phyloP scores from a whole-genome alignment of 2,329 filamentous ascomycete genomes.

The Camillea tinctor region DNA sequence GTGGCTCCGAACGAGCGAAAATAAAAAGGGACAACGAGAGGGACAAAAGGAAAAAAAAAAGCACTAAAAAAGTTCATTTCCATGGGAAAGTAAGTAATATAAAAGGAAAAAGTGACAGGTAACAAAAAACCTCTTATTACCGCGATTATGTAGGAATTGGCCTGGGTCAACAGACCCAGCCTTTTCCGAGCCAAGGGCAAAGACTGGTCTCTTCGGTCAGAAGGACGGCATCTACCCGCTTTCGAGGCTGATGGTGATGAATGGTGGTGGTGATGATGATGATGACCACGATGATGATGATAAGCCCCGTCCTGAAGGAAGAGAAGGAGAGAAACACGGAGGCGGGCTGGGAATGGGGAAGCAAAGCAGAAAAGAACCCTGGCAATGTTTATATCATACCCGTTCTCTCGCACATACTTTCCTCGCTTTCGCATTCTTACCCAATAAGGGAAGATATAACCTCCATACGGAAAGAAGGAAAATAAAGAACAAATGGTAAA shows the following conservation, averaged over 20 bases:
- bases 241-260: background rate
- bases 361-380: background rate
- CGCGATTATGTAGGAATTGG: background rate
- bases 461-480: background rate
- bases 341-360: background rate
- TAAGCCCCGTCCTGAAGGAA: background rate
- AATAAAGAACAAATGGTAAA: background rate
- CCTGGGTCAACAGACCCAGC: background rate
- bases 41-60: too few species aligned
- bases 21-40: background rate
- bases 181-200: background rate
- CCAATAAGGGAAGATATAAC: background rate
- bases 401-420: background rate
- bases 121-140: conserved; percentile 4
- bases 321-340: background rate
- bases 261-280: too few species aligned
- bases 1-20: background rate
- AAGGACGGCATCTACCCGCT: background rate
- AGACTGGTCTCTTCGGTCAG: background rate
- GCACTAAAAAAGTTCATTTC: background rate
- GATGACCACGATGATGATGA: background rate
- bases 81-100: background rate
- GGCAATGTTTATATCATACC: background rate
- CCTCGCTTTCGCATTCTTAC: background rate
- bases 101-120: conserved; percentile 14